Percentiles rank a stretch among this genome's conserved stretches.
Evolutionary conservation across 441 rosid genomes (phyloP).

Genomic region (Croton setiger): DNA sequence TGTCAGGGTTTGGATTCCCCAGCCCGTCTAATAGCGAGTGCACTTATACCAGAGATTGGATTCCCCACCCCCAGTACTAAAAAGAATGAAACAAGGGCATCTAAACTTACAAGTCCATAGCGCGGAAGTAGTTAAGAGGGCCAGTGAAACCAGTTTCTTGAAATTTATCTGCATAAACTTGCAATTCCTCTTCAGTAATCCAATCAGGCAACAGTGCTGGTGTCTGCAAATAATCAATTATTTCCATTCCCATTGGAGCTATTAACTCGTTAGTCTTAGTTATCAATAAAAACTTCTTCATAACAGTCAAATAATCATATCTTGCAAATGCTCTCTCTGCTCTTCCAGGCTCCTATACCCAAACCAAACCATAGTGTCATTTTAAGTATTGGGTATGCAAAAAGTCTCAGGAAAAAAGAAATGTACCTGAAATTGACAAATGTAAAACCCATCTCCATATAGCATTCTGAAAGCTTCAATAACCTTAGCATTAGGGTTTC

Average conservation of each 20-base stretch:
- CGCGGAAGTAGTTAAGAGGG: slow-evolving; percentile 62
- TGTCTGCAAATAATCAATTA: slow-evolving; percentile 54
- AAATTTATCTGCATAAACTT: slow-evolving; percentile 63
- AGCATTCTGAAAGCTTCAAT: slow-evolving; percentile 21
- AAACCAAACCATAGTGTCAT: background rate
- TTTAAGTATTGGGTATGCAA: background rate
- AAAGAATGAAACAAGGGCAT: background rate
- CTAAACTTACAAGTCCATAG: slow-evolving; percentile 51
- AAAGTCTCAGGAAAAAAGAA: background rate
- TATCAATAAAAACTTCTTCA: slow-evolving; percentile 63
- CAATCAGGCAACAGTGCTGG: slow-evolving; percentile 52
- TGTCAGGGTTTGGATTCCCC: too few species aligned
- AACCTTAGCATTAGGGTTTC: slow-evolving; percentile 41
- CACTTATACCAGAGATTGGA: too few species aligned
- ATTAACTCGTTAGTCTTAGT: slow-evolving; percentile 43
- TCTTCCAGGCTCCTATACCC: slow-evolving; percentile 61
- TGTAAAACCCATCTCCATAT: slow-evolving; percentile 57
- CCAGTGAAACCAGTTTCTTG: slow-evolving; percentile 68
- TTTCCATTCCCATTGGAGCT: slow-evolving; percentile 63
- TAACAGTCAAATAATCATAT: slow-evolving; percentile 50
- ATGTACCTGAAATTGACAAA: slow-evolving; percentile 65
- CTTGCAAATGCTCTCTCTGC: slow-evolving; percentile 67
- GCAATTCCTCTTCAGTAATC: slow-evolving; percentile 70
- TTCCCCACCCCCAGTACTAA: too few species aligned
- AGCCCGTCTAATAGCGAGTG: too few species aligned